These are phyloP conservation scores for Penicillium oxalicum DNA, from an alignment of 2,329 filamentous ascomycete genomes.

Conservation along the genomic window DNA sequence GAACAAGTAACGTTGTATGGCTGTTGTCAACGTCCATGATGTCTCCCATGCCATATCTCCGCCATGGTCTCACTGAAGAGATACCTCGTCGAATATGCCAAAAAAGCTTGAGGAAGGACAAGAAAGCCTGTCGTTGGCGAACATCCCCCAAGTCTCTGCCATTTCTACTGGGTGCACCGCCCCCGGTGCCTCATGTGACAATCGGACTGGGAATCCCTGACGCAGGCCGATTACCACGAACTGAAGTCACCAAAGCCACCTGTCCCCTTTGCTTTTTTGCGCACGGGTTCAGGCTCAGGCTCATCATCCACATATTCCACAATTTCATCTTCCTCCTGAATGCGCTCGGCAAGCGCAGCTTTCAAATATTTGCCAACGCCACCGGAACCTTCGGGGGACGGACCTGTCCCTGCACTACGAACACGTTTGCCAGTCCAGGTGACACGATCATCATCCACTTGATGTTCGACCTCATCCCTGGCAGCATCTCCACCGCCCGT, in stretches of 20 bases:
- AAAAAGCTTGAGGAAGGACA: too few species aligned
- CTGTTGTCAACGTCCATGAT: too few species aligned
- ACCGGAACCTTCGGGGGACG: conserved; percentile 43
- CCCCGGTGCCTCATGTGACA: too few species aligned
- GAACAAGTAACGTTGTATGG: too few species aligned
- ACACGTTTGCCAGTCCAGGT: conserved; percentile 97
- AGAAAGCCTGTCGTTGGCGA: too few species aligned
- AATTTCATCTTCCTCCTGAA: conserved; percentile 50
- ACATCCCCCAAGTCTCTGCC: too few species aligned
- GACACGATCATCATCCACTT: conserved; percentile 73
- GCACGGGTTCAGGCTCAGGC: conserved; percentile 59
- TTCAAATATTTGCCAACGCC: conserved; percentile 78
- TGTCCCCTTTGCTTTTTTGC: conserved; percentile 67
- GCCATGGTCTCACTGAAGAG: too few species aligned
- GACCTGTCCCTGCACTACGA: conserved; percentile 58
- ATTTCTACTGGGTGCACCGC: too few species aligned
- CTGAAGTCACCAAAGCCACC: conserved; percentile 94
- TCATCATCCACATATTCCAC: conserved; percentile 56
- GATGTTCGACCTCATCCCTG: conserved; percentile 22
- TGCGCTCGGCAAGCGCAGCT: conserved; percentile 43
- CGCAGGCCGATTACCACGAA: conserved; percentile 57
- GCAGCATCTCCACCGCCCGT: conserved; percentile 22
- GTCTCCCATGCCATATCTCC: too few species aligned
- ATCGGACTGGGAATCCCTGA: too few species aligned
- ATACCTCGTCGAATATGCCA: too few species aligned